Evolutionary conservation across 1,139 yeast genomes (phyloP).

Genomic region (Wickerhamiella pararugosa): DNA sequence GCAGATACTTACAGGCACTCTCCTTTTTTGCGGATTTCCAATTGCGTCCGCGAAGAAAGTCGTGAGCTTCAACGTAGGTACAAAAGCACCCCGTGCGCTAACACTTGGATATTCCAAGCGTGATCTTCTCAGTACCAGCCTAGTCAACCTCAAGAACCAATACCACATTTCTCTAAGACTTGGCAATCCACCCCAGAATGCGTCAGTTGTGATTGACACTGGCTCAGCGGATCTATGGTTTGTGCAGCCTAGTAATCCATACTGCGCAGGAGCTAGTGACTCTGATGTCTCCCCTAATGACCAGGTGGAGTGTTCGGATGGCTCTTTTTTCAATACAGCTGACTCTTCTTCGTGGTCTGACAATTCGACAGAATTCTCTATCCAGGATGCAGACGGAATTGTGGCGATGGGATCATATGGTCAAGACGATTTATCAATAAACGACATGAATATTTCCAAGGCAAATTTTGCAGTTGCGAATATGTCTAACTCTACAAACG

Average conservation of each 20-base stretch:
- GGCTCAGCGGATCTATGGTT: slow-evolving; percentile 34
- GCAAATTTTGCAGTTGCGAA: slow-evolving; percentile 36
- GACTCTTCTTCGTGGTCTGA: slow-evolving; percentile 33
- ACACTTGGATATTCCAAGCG: too few relatives aligned
- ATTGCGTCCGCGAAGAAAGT: too few relatives aligned
- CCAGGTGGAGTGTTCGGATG: slow-evolving; percentile 4
- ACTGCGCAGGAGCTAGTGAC: slow-evolving; percentile 8
- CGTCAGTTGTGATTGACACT: slow-evolving; percentile 29
- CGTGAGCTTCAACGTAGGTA: too few relatives aligned
- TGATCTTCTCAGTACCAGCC: too few relatives aligned
- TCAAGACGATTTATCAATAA: slow-evolving; percentile 29
- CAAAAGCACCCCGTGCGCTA: too few relatives aligned
- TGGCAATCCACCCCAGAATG: slow-evolving; percentile 28
- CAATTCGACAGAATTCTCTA: slow-evolving; percentile 29
- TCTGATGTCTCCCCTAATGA: background rate
- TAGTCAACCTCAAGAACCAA: too few relatives aligned
- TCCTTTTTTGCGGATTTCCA: too few relatives aligned
- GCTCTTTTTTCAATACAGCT: slow-evolving; percentile 30
- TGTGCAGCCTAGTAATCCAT: slow-evolving; percentile 15
- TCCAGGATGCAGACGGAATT: slow-evolving; percentile 19
- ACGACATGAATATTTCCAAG: slow-evolving; percentile 25
- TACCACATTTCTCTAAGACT: slow-evolving; percentile 27
- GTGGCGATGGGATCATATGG: slow-evolving; percentile 37
- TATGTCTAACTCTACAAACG: slow-evolving; percentile 30
- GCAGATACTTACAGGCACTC: too few relatives aligned